These are phyloP conservation scores for Penicillium odoratum DNA, from an alignment of 495 filamentous ascomycete species.

Conservation along the genomic window DNA sequence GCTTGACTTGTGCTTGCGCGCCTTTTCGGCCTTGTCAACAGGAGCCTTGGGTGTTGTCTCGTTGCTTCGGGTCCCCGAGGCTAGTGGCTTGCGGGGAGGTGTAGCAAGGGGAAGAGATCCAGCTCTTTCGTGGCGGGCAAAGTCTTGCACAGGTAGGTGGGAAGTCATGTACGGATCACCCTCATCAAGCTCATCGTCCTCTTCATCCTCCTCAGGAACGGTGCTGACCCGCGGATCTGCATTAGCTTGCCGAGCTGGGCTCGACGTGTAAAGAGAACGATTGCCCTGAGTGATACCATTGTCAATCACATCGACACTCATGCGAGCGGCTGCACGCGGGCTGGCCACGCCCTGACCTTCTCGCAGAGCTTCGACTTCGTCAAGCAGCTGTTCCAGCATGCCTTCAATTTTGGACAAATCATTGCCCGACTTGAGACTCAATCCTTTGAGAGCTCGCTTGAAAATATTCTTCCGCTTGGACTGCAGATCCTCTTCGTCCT, in stretches of 20 bases:
- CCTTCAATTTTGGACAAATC: conserved; percentile 91
- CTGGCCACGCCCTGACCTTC: conserved; percentile 47
- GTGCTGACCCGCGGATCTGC: conserved; percentile 81
- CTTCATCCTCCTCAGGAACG: conserved; percentile 77
- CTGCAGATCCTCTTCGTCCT: conserved; percentile 72
- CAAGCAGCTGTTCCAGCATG: conserved; percentile 89
- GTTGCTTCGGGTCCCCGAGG: conserved; percentile 58
- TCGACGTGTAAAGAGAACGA: conserved; percentile 75
- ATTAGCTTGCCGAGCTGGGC: conserved; percentile 57
- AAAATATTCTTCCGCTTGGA: conserved; percentile 87
- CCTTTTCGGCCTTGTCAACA: conserved; percentile 58
- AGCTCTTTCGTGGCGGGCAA: conserved; percentile 48
- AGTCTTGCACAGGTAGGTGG: conserved; percentile 36
- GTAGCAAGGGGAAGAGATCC: conserved; percentile 69
- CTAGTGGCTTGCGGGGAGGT: conserved; percentile 63
- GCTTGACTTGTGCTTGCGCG: conserved; percentile 87
- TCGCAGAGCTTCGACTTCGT: conserved; percentile 87
- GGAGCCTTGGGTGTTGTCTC: conserved; percentile 71
- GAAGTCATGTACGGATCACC: conserved; percentile 51
- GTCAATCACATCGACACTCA: conserved; percentile 58
- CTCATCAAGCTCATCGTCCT: conserved; percentile 63
- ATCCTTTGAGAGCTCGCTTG: conserved; percentile 83
- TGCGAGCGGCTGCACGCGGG: conserved; percentile 24
- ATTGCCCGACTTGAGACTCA: conserved; percentile 81
- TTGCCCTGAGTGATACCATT: conserved; percentile 73